Evolutionary conservation across 257 asterid genomes (phyloP).

Genomic region (Capsicum baccatum): DNA sequence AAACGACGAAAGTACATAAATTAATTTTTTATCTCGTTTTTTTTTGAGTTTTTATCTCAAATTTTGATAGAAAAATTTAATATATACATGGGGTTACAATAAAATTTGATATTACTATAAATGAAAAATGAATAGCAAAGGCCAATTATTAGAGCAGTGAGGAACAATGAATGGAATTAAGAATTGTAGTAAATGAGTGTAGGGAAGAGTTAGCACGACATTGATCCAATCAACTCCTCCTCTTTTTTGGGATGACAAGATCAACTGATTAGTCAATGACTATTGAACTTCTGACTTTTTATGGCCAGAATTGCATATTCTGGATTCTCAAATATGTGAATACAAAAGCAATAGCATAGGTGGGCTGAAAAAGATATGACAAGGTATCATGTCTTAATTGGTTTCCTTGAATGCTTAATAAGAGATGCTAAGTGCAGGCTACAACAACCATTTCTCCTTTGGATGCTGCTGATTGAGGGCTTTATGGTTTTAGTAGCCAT

Average conservation of each 20-base stretch:
- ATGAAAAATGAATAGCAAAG: too few species aligned
- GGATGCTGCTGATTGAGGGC: neutral
- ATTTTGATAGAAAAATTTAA: too few species aligned
- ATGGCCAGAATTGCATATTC: neutral
- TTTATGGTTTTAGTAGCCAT: neutral
- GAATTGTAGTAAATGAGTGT: neutral
- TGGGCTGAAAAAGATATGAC: too few species aligned
- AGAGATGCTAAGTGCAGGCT: neutral
- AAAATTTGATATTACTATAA: too few species aligned
- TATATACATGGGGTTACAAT: too few species aligned
- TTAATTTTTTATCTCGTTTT: too few species aligned
- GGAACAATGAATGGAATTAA: neutral
- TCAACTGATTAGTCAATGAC: neutral
- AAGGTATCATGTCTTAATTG: too few species aligned
- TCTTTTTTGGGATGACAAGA: neutral
- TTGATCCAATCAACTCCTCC: neutral
- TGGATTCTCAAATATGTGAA: neutral
- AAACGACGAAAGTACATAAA: too few species aligned
- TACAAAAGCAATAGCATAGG: neutral
- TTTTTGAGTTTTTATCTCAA: too few species aligned
- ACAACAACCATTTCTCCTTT: neutral
- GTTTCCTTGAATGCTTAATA: too few species aligned
- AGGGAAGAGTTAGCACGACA: neutral
- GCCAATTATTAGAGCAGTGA: too few species aligned
- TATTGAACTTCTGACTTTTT: neutral